Conservation (phyloP, 768 basidiomycete species). For the Imleria badia region DNA sequence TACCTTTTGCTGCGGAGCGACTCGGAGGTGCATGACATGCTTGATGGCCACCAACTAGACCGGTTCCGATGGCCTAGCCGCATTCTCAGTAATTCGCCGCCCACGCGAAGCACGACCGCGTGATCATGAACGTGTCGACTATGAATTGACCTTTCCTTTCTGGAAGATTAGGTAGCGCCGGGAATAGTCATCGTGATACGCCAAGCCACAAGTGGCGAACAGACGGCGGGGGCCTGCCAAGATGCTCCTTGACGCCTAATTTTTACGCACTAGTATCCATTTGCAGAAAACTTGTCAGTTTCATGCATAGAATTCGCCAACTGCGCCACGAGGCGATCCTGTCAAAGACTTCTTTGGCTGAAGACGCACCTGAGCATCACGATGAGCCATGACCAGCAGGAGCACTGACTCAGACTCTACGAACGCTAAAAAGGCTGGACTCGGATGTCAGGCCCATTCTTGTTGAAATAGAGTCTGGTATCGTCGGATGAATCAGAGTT, state of each 20-base stretch:
- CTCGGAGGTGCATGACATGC: conserved; percentile 3
- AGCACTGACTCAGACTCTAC: neutral
- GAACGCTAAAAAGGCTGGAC: neutral
- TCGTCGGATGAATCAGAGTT: too few species aligned
- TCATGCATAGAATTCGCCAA: neutral
- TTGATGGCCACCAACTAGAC: neutral
- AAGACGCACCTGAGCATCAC: neutral
- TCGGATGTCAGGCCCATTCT: too few species aligned
- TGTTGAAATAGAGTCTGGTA: too few species aligned
- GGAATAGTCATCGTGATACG: neutral
- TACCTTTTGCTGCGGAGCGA: conserved; percentile 3
- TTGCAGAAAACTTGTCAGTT: neutral
- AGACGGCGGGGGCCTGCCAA: neutral
- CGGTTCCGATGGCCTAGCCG: neutral
- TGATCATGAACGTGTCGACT: conserved; percentile 2
- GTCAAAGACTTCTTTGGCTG: neutral
- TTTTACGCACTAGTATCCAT: neutral
- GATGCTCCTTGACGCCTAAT: neutral
- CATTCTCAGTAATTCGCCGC: conserved; percentile 1
- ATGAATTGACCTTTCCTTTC: neutral
- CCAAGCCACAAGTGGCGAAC: neutral
- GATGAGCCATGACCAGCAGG: too few species aligned
- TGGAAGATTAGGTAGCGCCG: neutral
- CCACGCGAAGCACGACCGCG: neutral
- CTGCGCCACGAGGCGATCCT: neutral